Evolutionary conservation across 2,329 filamentous ascomycete species (phyloP).

Genomic region (Aspergillus fischeri): DNA sequence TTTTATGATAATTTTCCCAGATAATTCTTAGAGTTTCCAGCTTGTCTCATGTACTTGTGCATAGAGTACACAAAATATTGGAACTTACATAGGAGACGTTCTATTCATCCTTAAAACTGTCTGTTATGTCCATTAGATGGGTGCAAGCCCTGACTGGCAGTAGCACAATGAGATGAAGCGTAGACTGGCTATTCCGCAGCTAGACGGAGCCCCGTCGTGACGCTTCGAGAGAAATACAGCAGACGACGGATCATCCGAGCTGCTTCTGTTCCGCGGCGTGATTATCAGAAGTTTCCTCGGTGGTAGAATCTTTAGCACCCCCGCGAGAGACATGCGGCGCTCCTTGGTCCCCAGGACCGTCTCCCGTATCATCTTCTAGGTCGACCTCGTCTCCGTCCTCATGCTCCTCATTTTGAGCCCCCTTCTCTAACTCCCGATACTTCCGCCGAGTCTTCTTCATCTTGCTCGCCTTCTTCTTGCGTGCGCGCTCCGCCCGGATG

Average conservation of each 20-base stretch:
- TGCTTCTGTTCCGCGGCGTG: background rate
- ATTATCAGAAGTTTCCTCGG: background rate
- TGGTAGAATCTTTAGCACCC: background rate
- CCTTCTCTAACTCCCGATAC: constrained; percentile 37
- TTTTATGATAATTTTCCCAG: background rate
- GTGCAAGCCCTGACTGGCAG: background rate
- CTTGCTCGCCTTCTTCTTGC: constrained; percentile 48
- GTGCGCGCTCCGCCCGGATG: constrained; percentile 83
- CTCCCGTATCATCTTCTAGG: constrained; percentile 12
- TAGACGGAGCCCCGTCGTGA: background rate
- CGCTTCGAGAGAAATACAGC: background rate
- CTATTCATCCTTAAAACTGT: background rate
- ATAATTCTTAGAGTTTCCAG: background rate
- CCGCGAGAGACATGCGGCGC: background rate
- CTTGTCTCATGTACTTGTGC: background rate
- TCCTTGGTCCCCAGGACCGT: constrained; percentile 3
- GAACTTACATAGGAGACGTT: background rate
- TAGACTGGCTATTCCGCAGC: background rate
- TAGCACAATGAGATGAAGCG: background rate
- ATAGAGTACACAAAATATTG: background rate
- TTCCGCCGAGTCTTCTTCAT: constrained; percentile 44
- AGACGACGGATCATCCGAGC: background rate
- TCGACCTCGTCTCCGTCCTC: constrained; percentile 11
- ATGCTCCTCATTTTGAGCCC: constrained; percentile 12
- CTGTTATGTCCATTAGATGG: background rate